Conservation (phyloP, 371 early-diverging fungal genomes). For the Cokeromyces recurvatus region DNA sequence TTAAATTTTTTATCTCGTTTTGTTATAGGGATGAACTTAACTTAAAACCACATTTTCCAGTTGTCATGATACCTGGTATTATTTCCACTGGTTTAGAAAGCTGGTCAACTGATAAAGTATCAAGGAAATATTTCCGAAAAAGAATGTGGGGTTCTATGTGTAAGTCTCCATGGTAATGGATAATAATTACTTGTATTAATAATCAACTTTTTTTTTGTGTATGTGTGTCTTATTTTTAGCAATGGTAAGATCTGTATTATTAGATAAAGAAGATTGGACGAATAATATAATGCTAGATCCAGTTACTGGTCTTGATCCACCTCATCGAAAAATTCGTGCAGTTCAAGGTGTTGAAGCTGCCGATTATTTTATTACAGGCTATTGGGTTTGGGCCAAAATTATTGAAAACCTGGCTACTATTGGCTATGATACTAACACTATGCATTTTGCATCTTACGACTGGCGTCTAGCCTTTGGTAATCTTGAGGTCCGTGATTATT, state of each 20-base stretch:
- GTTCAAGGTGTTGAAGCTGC: conserved; percentile 88
- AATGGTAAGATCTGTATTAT: conserved; percentile 75
- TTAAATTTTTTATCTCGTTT: background rate
- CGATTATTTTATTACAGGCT: conserved; percentile 91
- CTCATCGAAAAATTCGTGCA: conserved; percentile 78
- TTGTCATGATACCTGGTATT: conserved; percentile 91
- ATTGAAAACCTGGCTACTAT: conserved; percentile 83
- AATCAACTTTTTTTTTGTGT: background rate
- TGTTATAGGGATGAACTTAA: conserved; percentile 26
- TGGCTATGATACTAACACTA: conserved; percentile 86
- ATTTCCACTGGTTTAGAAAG: conserved; percentile 88
- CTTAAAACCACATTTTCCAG: conserved; percentile 60
- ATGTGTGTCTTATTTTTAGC: conserved; percentile 25
- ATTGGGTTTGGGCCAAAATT: conserved; percentile 92
- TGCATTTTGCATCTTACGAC: conserved; percentile 89
- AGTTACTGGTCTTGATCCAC: conserved; percentile 85
- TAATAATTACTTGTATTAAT: background rate
- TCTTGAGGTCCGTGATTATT: conserved; percentile 82
- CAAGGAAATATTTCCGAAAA: conserved; percentile 80
- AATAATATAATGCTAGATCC: conserved; percentile 80
- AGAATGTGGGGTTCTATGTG: conserved; percentile 89
- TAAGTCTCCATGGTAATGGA: conserved; percentile 22
- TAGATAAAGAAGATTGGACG: conserved; percentile 87
- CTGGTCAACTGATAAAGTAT: conserved; percentile 79
- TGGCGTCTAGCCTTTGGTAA: conserved; percentile 88